Conservation (phyloP, 2,329 filamentous ascomycete species). For the Nothomitra cinnamomea region DNA sequence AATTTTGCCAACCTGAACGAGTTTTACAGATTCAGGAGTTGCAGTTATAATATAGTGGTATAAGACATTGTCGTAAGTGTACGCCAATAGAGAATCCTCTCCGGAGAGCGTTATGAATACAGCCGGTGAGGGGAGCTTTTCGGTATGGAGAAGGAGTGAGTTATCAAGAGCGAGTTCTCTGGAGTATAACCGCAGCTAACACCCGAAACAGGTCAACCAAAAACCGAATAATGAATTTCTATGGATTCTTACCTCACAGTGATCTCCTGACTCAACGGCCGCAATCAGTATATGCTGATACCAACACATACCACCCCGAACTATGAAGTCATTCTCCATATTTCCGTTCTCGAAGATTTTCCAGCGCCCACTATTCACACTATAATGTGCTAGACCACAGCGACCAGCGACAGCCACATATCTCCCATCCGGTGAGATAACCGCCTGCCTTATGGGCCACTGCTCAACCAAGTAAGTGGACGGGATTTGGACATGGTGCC, state of each 20-base stretch:
- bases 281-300: conserved; percentile 89
- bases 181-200: conserved; percentile 70
- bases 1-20: conserved; percentile 94
- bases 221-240: too few species aligned
- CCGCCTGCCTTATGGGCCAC: conserved; percentile 79
- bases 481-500: conserved; percentile 83
- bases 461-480: conserved; percentile 73
- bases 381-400: conserved; percentile 86
- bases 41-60: conserved; percentile 85
- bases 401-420: conserved; percentile 94
- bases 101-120: conserved; percentile 79
- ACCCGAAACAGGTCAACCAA: too few species aligned
- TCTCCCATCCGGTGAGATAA: conserved; percentile 79
- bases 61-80: conserved; percentile 89
- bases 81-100: conserved; percentile 86
- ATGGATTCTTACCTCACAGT: conserved; percentile 44
- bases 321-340: conserved; percentile 77
- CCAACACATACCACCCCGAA: conserved; percentile 96
- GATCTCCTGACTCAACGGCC: conserved; percentile 70
- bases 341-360: conserved; percentile 74
- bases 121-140: conserved; percentile 68
- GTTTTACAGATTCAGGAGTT: conserved; percentile 49
- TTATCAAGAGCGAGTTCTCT: conserved; percentile 65
- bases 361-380: conserved; percentile 84
- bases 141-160: conserved; percentile 54